A percentile compares a stretch with the other conserved stretches of the same genome.
Conservation (phyloP, 2,329 filamentous ascomycete genomes). For the Tricladium varicosporioides region DNA sequence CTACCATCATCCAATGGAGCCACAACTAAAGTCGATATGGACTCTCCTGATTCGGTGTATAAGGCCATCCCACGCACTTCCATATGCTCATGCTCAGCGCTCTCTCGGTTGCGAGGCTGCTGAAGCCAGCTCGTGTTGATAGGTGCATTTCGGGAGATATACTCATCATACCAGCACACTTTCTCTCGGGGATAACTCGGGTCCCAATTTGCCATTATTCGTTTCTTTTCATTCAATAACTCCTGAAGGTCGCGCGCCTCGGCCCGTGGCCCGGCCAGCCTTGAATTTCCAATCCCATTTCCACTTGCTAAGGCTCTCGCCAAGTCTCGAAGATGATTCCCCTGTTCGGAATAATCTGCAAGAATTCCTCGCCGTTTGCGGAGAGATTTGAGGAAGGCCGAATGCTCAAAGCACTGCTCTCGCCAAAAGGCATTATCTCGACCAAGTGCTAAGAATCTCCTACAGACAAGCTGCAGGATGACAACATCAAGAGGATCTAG, state of each 20-base stretch:
- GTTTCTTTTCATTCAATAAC: conserved; percentile 41
- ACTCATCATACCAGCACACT: conserved; percentile 85
- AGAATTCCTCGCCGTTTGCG: conserved; percentile 49
- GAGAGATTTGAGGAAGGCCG: conserved; percentile 62
- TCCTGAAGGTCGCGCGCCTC: conserved; percentile 26
- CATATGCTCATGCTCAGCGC: conserved; percentile 44
- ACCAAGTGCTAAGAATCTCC: conserved; percentile 61
- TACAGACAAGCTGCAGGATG: conserved; percentile 67
- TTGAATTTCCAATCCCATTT: conserved; percentile 30
- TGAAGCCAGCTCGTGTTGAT: conserved; percentile 77
- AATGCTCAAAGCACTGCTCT: conserved; percentile 68
- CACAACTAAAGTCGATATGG: conserved; percentile 59
- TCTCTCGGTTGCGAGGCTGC: conserved; percentile 48
- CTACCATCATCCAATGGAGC: conserved; percentile 84
- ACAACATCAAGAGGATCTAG: conserved; percentile 65
- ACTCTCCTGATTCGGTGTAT: conserved; percentile 53
- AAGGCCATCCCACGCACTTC: conserved; percentile 75
- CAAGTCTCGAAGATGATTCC: conserved; percentile 39
- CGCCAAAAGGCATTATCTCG: conserved; percentile 80
- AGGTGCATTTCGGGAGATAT: conserved; percentile 75
- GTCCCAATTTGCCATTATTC: conserved; percentile 79
- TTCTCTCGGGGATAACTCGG: conserved; percentile 69
- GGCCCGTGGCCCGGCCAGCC: conserved; percentile 21
- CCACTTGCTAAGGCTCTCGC: conserved; percentile 26
- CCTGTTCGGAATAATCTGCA: conserved; percentile 35